Evolutionary conservation across 148 eudicot genomes (phyloP).

Genomic region (Chenopodium album): DNA sequence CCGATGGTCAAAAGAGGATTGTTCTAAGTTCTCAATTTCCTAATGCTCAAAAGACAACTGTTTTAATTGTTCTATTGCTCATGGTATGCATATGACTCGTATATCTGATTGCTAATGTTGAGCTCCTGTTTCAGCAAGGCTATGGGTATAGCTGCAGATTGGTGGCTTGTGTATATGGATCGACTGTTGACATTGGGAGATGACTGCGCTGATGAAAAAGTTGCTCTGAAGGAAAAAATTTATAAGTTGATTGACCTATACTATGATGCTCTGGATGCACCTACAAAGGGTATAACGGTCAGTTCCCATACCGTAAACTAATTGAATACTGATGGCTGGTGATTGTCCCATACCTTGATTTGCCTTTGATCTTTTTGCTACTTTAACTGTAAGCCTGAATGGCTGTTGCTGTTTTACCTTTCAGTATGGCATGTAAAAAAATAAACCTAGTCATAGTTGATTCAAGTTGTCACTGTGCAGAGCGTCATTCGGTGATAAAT

Average conservation of each 20-base stretch:
- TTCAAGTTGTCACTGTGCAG: no score
- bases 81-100: neutral
- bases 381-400: neutral
- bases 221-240: constrained; percentile 33
- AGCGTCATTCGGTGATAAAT: no score
- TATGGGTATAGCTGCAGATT: constrained; percentile 63
- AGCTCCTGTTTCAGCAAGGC: constrained; percentile 39
- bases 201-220: constrained; percentile 35
- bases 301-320: constrained; percentile 15
- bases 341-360: neutral
- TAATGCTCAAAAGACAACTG: neutral
- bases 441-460: no score
- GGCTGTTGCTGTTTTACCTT: neutral
- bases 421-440: no score
- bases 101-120: neutral
- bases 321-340: neutral
- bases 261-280: constrained; percentile 90
- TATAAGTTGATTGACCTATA: constrained; percentile 49
- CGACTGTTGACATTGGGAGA: constrained; percentile 50
- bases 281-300: constrained; percentile 80
- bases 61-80: neutral
- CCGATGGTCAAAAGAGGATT: no score
- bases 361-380: neutral
- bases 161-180: constrained; percentile 73
- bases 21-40: no score